Conservation (phyloP, 129 eudicot species). For the Apium graveolens region DNA sequence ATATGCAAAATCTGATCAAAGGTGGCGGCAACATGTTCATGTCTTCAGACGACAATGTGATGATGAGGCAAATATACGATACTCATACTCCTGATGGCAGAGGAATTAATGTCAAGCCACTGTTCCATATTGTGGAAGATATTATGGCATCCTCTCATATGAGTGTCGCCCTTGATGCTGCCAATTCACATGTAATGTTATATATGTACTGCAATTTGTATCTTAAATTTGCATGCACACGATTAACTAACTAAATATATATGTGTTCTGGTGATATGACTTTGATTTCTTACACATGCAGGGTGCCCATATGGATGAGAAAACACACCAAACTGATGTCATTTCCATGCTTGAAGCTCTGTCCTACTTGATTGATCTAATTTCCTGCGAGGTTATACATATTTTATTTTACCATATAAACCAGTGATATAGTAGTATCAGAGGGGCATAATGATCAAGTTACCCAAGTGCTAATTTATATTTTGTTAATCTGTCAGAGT, state of each 20-base stretch:
- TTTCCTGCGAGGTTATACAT: constrained; percentile 49
- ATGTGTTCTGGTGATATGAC: background rate
- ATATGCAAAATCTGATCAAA: constrained; percentile 21
- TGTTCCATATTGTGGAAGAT: constrained; percentile 49
- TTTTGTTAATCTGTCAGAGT: background rate
- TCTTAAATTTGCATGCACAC: background rate
- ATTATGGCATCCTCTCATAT: constrained; percentile 36
- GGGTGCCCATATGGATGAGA: constrained; percentile 17
- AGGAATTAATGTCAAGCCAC: constrained; percentile 49
- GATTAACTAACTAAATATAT: background rate
- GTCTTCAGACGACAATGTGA: constrained; percentile 50
- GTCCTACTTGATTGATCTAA: constrained; percentile 38
- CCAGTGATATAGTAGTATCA: background rate
- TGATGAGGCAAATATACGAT: constrained; percentile 45
- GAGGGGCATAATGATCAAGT: background rate
- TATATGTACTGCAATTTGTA: background rate
- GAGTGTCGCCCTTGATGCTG: constrained; percentile 17
- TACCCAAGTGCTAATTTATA: background rate
- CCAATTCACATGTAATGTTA: constrained; percentile 14
- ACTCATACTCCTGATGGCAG: constrained; percentile 57
- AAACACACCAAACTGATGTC: constrained; percentile 18
- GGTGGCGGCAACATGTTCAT: constrained; percentile 37
- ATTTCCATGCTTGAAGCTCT: constrained; percentile 30
- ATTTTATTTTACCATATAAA: background rate
- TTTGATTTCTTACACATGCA: background rate